Evolutionary conservation across 225 moss, liverwort and hornwort species (phyloP).

Genomic region (Polytrichum commune): DNA sequence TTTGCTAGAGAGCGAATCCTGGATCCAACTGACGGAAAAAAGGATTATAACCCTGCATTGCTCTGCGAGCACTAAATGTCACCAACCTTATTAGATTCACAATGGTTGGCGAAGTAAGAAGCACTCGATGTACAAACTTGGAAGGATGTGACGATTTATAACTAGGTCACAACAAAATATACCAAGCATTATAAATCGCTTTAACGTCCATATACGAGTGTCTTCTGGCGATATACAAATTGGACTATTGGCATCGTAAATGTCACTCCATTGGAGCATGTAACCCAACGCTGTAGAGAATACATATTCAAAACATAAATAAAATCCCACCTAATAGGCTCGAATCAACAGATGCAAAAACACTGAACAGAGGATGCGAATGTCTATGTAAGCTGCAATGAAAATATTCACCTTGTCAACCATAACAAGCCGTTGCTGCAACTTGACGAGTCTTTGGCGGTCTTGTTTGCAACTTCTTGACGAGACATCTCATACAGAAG

Average conservation of each 20-base stretch:
- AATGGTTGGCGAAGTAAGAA: slow-evolving; percentile 33
- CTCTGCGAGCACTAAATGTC: slow-evolving; percentile 45
- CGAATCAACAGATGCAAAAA: too few species aligned
- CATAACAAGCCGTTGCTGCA: slow-evolving; percentile 91
- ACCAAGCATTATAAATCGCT: slow-evolving; percentile 19
- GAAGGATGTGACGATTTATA: slow-evolving; percentile 1
- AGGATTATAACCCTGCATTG: slow-evolving; percentile 45
- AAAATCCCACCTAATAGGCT: too few species aligned
- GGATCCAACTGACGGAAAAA: slow-evolving; percentile 30
- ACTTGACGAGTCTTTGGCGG: slow-evolving; percentile 81
- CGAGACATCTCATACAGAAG: slow-evolving; percentile 70
- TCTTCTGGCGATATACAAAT: slow-evolving; percentile 53
- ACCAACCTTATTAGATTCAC: slow-evolving; percentile 12
- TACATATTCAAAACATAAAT: too few species aligned
- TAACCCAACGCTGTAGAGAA: slow-evolving; percentile 37
- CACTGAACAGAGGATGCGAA: too few species aligned
- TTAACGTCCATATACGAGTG: slow-evolving; percentile 28
- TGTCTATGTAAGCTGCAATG: neutral
- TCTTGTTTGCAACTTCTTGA: slow-evolving; percentile 73
- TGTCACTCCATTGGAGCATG: slow-evolving; percentile 48
- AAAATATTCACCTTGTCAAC: slow-evolving; percentile 70
- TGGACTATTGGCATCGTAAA: slow-evolving; percentile 35
- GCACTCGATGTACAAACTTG: slow-evolving; percentile 9
- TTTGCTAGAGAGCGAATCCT: slow-evolving; percentile 51
- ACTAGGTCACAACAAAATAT: slow-evolving; percentile 1